Percentiles rank a stretch among this genome's conserved stretches.
Conservation (phyloP, 805 yeast species). For the Cyberlindnera americana region DNA sequence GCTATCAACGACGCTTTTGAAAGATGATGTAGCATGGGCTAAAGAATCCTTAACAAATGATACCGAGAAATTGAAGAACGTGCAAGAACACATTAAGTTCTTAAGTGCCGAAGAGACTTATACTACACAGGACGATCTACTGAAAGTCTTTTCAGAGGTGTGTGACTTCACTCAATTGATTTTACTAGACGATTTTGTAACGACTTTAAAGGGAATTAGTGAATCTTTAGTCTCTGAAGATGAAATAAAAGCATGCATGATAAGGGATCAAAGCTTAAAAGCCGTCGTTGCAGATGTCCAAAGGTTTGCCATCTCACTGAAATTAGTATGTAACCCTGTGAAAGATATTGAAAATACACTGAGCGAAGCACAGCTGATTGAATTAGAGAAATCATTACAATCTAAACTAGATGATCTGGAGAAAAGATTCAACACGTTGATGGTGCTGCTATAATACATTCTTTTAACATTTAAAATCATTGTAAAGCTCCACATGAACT, state of each 20-base stretch:
- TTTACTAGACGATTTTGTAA: constrained; percentile 18
- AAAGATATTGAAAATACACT: constrained; percentile 1
- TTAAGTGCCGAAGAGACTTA: constrained; percentile 21
- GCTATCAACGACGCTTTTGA: constrained; percentile 1
- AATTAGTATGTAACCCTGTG: constrained; percentile 4
- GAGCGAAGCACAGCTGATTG: background rate
- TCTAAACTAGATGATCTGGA: constrained; percentile 9
- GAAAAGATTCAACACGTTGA: constrained; percentile 8
- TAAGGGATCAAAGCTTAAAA: constrained; percentile 6
- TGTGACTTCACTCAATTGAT: constrained; percentile 16
- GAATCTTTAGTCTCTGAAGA: constrained; percentile 4
- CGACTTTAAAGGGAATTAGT: constrained; percentile 14
- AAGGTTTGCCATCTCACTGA: constrained; percentile 10
- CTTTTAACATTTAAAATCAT: no score
- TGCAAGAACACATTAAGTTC: constrained; percentile 17
- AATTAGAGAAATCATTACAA: background rate
- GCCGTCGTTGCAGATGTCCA: constrained; percentile 8
- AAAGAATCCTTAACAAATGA: constrained; percentile 16
- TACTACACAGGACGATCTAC: constrained; percentile 19
- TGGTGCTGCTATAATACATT: constrained; percentile 5
- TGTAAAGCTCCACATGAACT: no score
- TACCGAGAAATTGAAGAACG: constrained; percentile 8
- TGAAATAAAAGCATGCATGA: constrained; percentile 2
- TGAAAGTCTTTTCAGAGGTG: constrained; percentile 18
- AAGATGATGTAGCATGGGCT: constrained; percentile 21